phyloP scores from a whole-genome alignment of 768 basidiomycete species.

The Russula vinacea region DNA sequence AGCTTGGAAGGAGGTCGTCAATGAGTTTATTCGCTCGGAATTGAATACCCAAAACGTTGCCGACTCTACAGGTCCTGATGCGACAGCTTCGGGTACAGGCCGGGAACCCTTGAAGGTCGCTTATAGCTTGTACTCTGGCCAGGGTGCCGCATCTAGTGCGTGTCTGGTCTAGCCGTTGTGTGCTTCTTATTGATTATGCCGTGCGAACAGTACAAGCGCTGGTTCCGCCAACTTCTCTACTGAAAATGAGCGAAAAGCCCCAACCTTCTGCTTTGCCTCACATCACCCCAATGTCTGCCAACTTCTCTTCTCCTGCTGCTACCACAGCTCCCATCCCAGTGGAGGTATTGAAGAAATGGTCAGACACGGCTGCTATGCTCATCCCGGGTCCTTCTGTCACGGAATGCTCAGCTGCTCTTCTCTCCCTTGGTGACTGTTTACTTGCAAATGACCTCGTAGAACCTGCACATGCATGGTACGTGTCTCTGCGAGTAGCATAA shows the following conservation, averaged over 20 bases:
- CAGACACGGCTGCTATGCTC: constrained; percentile 82
- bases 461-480: constrained; percentile 91
- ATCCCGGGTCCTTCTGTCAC: constrained; percentile 63
- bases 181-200: not conserved
- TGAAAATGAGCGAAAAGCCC: constrained; percentile 20
- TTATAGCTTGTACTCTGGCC: constrained; percentile 81
- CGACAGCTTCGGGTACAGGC: constrained; percentile 41
- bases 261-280: constrained; percentile 17
- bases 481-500: constrained; percentile 19
- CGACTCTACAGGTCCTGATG: constrained; percentile 23
- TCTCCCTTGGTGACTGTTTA: constrained; percentile 84
- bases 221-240: constrained; percentile 20
- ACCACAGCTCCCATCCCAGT: constrained; percentile 49
- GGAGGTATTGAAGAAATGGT: constrained; percentile 73
- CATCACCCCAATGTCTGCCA: constrained; percentile 61
- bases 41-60: constrained; percentile 46
- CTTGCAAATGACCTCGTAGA: constrained; percentile 65
- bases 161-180: constrained; percentile 19
- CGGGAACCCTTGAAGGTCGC: constrained; percentile 74
- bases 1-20: constrained; percentile 86
- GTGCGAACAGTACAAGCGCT: constrained; percentile 16
- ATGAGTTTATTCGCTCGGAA: constrained; percentile 79
- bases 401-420: constrained; percentile 72
- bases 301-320: constrained; percentile 43
- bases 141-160: constrained; percentile 73